Conservation (phyloP, 805 yeast species). For the Nematodospora valgi region DNA sequence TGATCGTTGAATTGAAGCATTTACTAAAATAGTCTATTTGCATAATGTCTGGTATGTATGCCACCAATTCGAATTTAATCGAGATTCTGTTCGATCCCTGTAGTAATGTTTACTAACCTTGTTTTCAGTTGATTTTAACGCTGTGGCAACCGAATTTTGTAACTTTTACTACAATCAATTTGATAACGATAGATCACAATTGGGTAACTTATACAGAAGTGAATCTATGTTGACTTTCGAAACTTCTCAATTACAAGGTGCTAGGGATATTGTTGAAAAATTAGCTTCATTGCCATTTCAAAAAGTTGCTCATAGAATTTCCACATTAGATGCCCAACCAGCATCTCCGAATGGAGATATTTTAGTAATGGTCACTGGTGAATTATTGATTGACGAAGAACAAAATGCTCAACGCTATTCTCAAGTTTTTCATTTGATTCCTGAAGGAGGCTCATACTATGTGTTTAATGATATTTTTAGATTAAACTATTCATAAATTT, state of each 20-base stretch:
- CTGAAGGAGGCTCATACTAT: constrained; percentile 86
- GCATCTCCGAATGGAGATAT: constrained; percentile 91
- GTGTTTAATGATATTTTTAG: constrained; percentile 97
- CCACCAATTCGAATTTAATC: no score
- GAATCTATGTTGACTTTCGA: constrained; percentile 98
- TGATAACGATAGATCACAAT: constrained; percentile 86
- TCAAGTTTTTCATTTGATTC: constrained; percentile 95
- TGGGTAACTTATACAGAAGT: constrained; percentile 92
- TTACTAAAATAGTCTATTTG: neutral
- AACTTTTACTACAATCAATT: constrained; percentile 93
- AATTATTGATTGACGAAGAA: constrained; percentile 88
- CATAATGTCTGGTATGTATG: constrained; percentile 31
- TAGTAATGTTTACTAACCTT: constrained; percentile 1
- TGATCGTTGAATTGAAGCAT: no score
- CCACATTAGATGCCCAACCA: constrained; percentile 97
- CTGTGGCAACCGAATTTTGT: constrained; percentile 74
- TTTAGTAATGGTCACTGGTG: constrained; percentile 97
- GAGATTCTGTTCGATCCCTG: neutral
- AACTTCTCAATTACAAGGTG: constrained; percentile 91
- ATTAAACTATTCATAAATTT: constrained; percentile 68
- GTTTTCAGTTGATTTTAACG: constrained; percentile 39
- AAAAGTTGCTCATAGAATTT: constrained; percentile 89
- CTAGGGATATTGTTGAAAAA: constrained; percentile 89
- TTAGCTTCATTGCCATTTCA: constrained; percentile 84
- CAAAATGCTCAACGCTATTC: constrained; percentile 94